Percentiles rank a stretch among this genome's conserved stretches.
Conservation (phyloP, 768 basidiomycete genomes). For the Pleurotus platypus region DNA sequence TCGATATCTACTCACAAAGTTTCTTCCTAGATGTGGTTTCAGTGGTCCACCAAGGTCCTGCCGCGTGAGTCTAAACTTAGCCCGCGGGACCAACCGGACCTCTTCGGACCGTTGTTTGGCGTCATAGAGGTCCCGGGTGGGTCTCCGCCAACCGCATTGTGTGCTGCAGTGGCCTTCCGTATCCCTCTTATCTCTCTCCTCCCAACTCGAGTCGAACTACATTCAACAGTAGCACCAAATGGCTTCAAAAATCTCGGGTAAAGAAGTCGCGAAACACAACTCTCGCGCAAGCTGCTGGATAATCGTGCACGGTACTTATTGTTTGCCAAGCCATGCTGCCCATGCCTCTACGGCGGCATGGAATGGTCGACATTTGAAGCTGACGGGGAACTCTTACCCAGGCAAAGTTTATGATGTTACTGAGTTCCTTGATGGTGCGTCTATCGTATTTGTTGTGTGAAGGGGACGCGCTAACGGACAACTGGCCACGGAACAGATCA, state of each 20-base stretch:
- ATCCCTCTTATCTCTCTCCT: neutral
- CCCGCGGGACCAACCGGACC: too few species aligned
- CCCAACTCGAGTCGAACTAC: slow-evolving; percentile 1
- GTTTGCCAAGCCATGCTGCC: neutral
- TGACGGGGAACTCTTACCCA: slow-evolving; percentile 15
- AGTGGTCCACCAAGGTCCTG: too few species aligned
- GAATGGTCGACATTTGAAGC: slow-evolving; percentile 10
- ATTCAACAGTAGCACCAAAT: too few species aligned
- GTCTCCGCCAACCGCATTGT: too few species aligned
- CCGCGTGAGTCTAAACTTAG: too few species aligned
- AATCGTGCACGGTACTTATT: slow-evolving; percentile 66
- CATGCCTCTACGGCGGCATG: neutral
- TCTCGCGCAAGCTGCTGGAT: slow-evolving; percentile 72
- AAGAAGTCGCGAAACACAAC: slow-evolving; percentile 54
- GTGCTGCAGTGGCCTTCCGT: too few species aligned
- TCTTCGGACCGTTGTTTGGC: too few species aligned
- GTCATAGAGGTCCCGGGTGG: too few species aligned
- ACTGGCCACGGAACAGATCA: neutral
- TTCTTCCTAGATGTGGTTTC: too few species aligned
- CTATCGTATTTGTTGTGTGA: slow-evolving; percentile 10
- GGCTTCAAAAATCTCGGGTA: slow-evolving; percentile 30
- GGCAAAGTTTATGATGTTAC: slow-evolving; percentile 79
- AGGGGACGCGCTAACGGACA: too few species aligned
- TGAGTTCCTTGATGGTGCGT: slow-evolving; percentile 65
- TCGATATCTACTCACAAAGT: too few species aligned